phyloP scores from a whole-genome alignment of 805 yeast species.

The Teunomyces panamensis region DNA sequence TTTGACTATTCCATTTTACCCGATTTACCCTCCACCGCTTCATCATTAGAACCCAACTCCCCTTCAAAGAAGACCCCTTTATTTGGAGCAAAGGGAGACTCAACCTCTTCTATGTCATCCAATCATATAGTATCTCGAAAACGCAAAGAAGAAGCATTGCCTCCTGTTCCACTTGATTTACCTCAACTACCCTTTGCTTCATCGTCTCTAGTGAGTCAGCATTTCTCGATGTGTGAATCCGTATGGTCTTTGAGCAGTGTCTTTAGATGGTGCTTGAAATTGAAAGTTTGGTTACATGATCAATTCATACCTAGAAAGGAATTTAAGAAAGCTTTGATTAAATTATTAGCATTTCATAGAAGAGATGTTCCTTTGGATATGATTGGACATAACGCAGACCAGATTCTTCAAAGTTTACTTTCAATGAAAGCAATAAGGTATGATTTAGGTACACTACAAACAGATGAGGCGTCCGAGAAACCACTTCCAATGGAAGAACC shows the following conservation, averaged over 20 bases:
- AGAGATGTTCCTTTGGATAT: constrained; percentile 49
- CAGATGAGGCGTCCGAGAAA: background rate
- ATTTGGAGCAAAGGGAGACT: background rate
- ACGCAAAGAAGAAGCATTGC: constrained; percentile 26
- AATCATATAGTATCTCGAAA: constrained; percentile 6
- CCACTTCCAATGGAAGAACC: constrained; percentile 3
- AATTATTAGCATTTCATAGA: constrained; percentile 49
- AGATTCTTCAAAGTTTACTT: constrained; percentile 39
- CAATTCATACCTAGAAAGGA: constrained; percentile 48
- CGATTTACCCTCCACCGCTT: constrained; percentile 22
- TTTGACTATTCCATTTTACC: constrained; percentile 38
- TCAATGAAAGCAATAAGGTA: constrained; percentile 40
- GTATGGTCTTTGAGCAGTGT: constrained; percentile 49
- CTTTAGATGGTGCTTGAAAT: constrained; percentile 53
- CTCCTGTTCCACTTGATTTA: constrained; percentile 45
- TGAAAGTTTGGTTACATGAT: constrained; percentile 53
- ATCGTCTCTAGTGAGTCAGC: constrained; percentile 44
- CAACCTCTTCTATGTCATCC: background rate
- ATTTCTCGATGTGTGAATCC: constrained; percentile 45
- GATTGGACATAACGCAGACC: constrained; percentile 50
- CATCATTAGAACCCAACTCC: constrained; percentile 3
- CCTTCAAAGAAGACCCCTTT: constrained; percentile 3
- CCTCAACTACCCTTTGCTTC: constrained; percentile 61
- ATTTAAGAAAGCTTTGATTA: constrained; percentile 51
- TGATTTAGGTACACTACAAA: constrained; percentile 8